Percentiles rank a stretch among this genome's conserved stretches.
Evolutionary conservation across 2,329 filamentous ascomycete species (phyloP).

Genomic region (Sclerotinia subarctica): DNA sequence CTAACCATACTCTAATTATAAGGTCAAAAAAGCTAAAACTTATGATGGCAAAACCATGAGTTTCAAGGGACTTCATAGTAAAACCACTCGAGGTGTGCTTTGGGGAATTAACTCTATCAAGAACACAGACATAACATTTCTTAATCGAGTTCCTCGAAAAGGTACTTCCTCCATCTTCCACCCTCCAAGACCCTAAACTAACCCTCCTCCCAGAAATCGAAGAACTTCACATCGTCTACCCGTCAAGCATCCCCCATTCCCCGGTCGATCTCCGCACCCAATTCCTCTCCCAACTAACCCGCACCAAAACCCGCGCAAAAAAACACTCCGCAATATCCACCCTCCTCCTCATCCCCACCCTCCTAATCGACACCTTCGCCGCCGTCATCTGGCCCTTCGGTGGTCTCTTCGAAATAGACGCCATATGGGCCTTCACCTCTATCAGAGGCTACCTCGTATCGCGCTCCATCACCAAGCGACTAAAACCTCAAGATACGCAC

Average conservation of each 20-base stretch:
- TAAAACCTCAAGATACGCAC: not conserved
- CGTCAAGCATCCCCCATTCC: not conserved
- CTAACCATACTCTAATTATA: not conserved
- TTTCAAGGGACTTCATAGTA: conserved; percentile 22
- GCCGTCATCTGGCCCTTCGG: conserved; percentile 38
- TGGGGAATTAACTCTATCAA: conserved; percentile 23
- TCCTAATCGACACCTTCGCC: conserved; percentile 28
- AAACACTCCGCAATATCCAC: conserved; percentile 10
- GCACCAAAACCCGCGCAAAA: not conserved
- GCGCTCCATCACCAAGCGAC: not conserved
- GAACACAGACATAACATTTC: conserved; percentile 24
- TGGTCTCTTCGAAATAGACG: conserved; percentile 37
- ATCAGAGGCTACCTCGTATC: conserved; percentile 26
- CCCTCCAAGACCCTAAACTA: not conserved
- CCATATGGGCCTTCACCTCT: conserved; percentile 37
- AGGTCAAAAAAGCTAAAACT: conserved; percentile 25
- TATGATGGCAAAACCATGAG: conserved; percentile 24
- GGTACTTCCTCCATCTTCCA: not conserved
- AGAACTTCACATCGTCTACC: conserved; percentile 4
- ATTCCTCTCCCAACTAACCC: not conserved
- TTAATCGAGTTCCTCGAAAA: conserved; percentile 22
- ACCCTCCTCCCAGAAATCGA: not conserved
- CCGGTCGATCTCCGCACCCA: not conserved
- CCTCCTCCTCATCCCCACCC: not conserved
- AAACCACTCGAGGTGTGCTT: conserved; percentile 21